Percentiles rank a stretch among this genome's conserved stretches.
phyloP scores from a whole-genome alignment of 1,139 yeast species.

The Lodderomyces parapsilosis region DNA sequence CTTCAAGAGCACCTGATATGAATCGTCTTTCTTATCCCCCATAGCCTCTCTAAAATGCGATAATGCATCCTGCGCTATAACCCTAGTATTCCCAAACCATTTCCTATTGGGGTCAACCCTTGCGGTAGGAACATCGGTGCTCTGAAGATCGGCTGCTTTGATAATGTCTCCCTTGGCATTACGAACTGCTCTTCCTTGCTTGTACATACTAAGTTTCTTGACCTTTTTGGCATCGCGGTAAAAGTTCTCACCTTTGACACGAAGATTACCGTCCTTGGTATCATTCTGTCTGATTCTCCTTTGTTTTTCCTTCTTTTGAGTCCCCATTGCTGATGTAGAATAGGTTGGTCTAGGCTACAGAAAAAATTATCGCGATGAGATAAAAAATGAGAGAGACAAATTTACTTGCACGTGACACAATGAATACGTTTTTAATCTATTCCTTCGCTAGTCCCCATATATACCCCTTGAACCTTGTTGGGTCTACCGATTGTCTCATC shows the following conservation, averaged over 20 bases:
- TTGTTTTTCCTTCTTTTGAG: slow-evolving; percentile 84
- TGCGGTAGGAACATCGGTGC: slow-evolving; percentile 85
- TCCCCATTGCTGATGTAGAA: slow-evolving; percentile 64
- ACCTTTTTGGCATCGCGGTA: slow-evolving; percentile 93
- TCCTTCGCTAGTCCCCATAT: slow-evolving; percentile 50
- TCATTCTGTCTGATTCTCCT: slow-evolving; percentile 84
- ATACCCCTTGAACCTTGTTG: slow-evolving; percentile 46
- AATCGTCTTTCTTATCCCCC: slow-evolving; percentile 81
- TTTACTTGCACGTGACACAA: neutral
- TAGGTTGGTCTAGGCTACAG: neutral
- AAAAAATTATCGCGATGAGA: slow-evolving; percentile 1
- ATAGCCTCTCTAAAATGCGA: slow-evolving; percentile 92
- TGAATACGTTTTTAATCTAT: neutral
- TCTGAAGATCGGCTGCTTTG: slow-evolving; percentile 85
- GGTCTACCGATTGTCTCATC: slow-evolving; percentile 42
- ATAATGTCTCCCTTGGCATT: slow-evolving; percentile 86
- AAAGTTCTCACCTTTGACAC: slow-evolving; percentile 96
- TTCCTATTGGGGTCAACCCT: slow-evolving; percentile 94
- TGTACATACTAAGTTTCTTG: slow-evolving; percentile 88
- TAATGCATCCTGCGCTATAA: slow-evolving; percentile 94
- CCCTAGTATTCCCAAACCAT: slow-evolving; percentile 98
- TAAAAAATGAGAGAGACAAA: neutral
- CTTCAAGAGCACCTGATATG: slow-evolving; percentile 83
- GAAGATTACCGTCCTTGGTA: slow-evolving; percentile 82
- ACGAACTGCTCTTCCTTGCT: slow-evolving; percentile 82